phyloP scores from a whole-genome alignment of 352 stramenopile species.

The Phytophthora colocasiae region DNA sequence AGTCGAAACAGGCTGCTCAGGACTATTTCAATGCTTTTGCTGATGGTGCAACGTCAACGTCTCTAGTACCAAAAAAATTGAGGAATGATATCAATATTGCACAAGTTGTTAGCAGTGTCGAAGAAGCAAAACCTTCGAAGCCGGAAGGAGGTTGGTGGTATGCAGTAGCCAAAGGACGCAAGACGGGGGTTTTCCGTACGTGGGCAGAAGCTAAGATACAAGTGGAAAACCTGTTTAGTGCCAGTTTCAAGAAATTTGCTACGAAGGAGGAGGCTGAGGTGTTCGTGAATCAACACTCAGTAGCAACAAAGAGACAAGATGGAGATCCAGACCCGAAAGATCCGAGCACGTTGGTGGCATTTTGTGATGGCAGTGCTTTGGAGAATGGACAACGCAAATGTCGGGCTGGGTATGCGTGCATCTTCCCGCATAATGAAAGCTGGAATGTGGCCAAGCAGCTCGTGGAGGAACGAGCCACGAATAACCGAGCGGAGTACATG shows the following conservation, averaged over 20 bases:
- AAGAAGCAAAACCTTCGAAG: neutral
- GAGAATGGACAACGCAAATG: conserved; percentile 63
- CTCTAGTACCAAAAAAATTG: conserved; percentile 4
- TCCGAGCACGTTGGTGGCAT: conserved; percentile 64
- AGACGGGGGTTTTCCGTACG: conserved; percentile 61
- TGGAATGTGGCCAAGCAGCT: conserved; percentile 76
- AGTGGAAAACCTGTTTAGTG: conserved; percentile 58
- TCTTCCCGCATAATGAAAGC: conserved; percentile 68
- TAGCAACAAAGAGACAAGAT: conserved; percentile 3
- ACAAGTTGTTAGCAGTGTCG: neutral
- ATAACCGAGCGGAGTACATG: conserved; percentile 66
- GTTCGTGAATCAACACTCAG: conserved; percentile 52
- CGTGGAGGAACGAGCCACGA: conserved; percentile 49
- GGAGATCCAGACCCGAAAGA: conserved; percentile 58
- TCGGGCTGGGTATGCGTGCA: conserved; percentile 72
- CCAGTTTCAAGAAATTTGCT: conserved; percentile 66
- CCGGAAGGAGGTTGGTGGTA: conserved; percentile 41
- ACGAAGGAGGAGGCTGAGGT: conserved; percentile 54
- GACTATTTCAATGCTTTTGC: conserved; percentile 18
- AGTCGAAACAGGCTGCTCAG: conserved; percentile 22
- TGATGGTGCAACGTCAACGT: conserved; percentile 1
- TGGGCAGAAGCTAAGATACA: conserved; percentile 65
- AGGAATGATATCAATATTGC: neutral
- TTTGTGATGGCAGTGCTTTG: conserved; percentile 80
- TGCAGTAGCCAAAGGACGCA: conserved; percentile 57